Conservation (phyloP, 768 basidiomycete species). For the Mycena venus region DNA sequence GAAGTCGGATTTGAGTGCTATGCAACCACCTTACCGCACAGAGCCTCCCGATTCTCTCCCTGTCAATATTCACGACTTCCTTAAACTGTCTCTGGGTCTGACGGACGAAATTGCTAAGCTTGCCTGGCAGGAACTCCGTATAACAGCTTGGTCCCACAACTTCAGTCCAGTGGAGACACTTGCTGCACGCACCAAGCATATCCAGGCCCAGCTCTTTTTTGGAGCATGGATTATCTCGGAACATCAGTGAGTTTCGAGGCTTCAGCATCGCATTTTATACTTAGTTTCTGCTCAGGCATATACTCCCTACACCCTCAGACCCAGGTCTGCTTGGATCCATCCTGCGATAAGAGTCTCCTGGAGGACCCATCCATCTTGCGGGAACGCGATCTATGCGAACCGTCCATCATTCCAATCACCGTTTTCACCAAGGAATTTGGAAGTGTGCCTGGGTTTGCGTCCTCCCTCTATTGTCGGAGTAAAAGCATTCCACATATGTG, state of each 20-base stretch:
- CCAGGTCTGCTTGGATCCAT: not conserved
- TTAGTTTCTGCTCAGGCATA: too few species aligned
- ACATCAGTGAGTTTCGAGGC: constrained; percentile 5
- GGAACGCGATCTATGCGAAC: not conserved
- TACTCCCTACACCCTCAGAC: constrained; percentile 2
- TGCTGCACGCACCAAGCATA: constrained; percentile 7
- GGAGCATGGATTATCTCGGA: not conserved
- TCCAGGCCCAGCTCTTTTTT: constrained; percentile 12
- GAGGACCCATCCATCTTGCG: not conserved
- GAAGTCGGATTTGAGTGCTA: too few species aligned
- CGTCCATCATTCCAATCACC: not conserved
- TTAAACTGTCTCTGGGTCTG: not conserved
- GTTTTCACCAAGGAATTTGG: constrained; percentile 26
- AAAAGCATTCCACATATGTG: too few species aligned
- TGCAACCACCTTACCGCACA: not conserved
- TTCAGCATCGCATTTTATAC: too few species aligned
- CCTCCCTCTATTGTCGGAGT: constrained; percentile 27
- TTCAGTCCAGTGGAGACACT: not conserved
- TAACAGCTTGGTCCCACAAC: not conserved
- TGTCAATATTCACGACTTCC: not conserved
- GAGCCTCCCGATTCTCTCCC: not conserved
- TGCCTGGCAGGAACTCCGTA: not conserved
- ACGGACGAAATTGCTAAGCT: not conserved
- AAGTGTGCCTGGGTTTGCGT: constrained; percentile 10
- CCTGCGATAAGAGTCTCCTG: not conserved